Conservation (phyloP, 2,329 filamentous ascomycete species). For the Alternaria sp. region DNA sequence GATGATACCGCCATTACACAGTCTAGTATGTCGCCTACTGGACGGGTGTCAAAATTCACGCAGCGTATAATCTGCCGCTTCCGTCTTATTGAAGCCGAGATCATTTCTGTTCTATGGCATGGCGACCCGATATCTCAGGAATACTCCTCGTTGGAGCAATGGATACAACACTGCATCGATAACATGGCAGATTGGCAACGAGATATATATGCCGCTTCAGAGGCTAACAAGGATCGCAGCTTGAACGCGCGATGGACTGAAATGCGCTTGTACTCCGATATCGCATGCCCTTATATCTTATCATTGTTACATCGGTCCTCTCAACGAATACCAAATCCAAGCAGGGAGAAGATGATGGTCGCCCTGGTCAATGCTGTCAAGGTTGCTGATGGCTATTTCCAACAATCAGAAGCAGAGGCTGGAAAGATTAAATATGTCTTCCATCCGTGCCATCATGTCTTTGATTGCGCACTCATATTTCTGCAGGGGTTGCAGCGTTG, state of each 20-base stretch:
- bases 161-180: constrained; percentile 38
- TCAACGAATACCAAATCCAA: constrained; percentile 35
- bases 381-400: constrained; percentile 45
- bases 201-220: constrained; percentile 40
- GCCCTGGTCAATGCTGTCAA: constrained; percentile 41
- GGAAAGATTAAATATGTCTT: constrained; percentile 51
- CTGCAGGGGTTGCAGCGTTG: constrained; percentile 43
- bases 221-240: constrained; percentile 37
- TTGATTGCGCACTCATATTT: constrained; percentile 45
- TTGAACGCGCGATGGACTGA: constrained; percentile 44
- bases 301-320: constrained; percentile 44
- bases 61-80: constrained; percentile 47
- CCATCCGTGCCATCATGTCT: constrained; percentile 48
- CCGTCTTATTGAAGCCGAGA: constrained; percentile 46
- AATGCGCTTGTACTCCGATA: constrained; percentile 47
- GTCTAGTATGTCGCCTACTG: constrained; percentile 34
- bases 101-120: constrained; percentile 45
- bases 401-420: constrained; percentile 43
- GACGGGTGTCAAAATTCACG: constrained; percentile 46
- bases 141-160: constrained; percentile 36
- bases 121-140: constrained; percentile 40
- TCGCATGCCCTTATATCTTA: constrained; percentile 42
- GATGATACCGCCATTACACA: constrained; percentile 46
- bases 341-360: constrained; percentile 36
- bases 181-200: constrained; percentile 42